These are phyloP conservation scores for Postia placenta DNA, from an alignment of 768 basidiomycete species.

Conservation along the genomic window DNA sequence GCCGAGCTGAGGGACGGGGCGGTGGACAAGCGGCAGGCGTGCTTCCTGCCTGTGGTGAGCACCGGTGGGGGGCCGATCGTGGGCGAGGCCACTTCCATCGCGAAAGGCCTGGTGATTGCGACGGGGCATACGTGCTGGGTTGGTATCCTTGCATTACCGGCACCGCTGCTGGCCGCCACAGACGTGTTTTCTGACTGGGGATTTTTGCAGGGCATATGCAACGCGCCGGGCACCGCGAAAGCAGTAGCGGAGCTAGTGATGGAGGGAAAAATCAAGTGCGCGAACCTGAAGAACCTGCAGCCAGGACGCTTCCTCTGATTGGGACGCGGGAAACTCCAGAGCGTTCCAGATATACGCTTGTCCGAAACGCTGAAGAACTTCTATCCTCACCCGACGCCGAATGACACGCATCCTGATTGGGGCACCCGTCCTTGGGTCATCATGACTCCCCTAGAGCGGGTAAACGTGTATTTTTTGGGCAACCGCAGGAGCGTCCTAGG, in stretches of 20 bases:
- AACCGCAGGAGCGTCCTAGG: no score
- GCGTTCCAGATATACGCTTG: no score
- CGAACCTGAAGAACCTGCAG: slow-evolving; percentile 43
- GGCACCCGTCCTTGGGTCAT: no score
- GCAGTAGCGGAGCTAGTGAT: slow-evolving; percentile 67
- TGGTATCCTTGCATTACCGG: slow-evolving; percentile 26
- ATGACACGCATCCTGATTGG: background rate
- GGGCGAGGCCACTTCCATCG: slow-evolving; percentile 49
- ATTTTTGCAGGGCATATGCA: slow-evolving; percentile 60
- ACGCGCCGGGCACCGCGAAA: slow-evolving; percentile 79
- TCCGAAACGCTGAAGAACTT: no score
- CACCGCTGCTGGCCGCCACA: background rate
- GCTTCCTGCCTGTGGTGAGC: slow-evolving; percentile 66
- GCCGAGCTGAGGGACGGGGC: slow-evolving; percentile 46
- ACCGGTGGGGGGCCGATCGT: slow-evolving; percentile 64
- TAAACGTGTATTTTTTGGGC: no score
- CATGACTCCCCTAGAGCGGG: no score
- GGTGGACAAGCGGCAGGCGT: slow-evolving; percentile 59
- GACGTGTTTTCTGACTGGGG: background rate
- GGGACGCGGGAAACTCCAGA: no score
- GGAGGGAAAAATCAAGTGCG: slow-evolving; percentile 56
- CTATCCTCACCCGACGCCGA: no score
- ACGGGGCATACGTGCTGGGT: slow-evolving; percentile 83
- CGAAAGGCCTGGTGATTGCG: slow-evolving; percentile 63
- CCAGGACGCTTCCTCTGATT: slow-evolving; percentile 23